Evolutionary conservation across 495 filamentous ascomycete species (phyloP), one percentile per base, ranked within the genome.

Genomic region (Hypoxylon lienhwacheense): DNA sequence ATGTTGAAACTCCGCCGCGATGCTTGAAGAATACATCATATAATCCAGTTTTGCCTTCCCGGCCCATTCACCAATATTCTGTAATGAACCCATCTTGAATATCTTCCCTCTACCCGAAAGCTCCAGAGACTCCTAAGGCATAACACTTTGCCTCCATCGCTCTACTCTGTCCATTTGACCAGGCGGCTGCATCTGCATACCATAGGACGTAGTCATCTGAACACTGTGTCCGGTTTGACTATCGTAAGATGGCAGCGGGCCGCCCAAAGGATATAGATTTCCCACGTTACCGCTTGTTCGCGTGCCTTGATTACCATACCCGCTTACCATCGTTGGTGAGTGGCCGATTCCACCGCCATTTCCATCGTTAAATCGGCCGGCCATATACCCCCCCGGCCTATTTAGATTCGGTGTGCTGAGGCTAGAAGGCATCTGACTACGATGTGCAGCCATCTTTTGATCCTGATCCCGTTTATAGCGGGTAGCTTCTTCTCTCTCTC

Each of bases 81-180:
- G 6, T 26, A n/a, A n/a, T n/a, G n/a, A n/a, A n/a, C n/a, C n/a
- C n/a, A n/a, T n/a, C n/a, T n/a, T n/a, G 11, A 5, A 8, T 2
- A 20, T 28, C 19, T 17, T 16, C 28, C 12, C 28, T n/a, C 3
- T 20, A 1, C 2, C 24, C n/a, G 7, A 2, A 21, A 4, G 19
- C 19, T 19, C 14, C 15, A 29, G 11, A 5, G 4, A 3, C 4
- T 16, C 7, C 58, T 37, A 81, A 55, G 80, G 78, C 76, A 79
- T 76, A 41, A 97, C 81, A 59, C 89, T 88, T 71, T 89, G 84
- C 62, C 92, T 81, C 92, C 92, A 97, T 50, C 86, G 80, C 71
- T 97, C 90, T 61, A 97, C 90, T 73, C 88, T 81, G 44, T 88
- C 88, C 63, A 82, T 78, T 65, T 88, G 87, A 24, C 71, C 59